Base-by-base conservation (phyloP, 1,284 basidiomycete species). In the Ganoderma boninense region DNA sequence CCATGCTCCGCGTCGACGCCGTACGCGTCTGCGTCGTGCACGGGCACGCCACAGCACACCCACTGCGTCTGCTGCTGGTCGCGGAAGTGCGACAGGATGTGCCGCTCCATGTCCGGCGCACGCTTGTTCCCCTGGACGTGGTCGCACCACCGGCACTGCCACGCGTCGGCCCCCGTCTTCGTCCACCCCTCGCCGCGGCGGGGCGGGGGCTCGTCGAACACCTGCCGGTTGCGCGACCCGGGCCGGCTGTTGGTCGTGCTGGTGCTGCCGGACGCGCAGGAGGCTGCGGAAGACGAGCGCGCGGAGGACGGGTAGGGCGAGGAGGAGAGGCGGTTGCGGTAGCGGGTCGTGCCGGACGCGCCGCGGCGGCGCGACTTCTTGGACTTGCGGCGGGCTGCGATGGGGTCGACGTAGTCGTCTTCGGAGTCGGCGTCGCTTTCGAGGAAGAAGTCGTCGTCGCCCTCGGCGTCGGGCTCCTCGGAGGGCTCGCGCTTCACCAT, bases 41-140 rank as follows among this genome's bases (percentile, higher is more conserved):
- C 35, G 16, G 76, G 77, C 6, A 78, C 71, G 13, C 78, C 78
- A 35, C 76, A 76, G 71, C 78, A 79, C 32, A 77, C 67, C 72
- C 71, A 77, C 62, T 71, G 67, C 64, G 65, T 38, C 43, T 70
- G 62, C 32, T 61, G 54, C 63, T 26, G 49, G 43, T 59, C 29
- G 56, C 71, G 71, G 69, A 69, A 72, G 65, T 79, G 79, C 52
- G 75, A 76, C 18, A 60, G 63, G 61, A 78, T 72, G 70, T 79
- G 79, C 16, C 79, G 77, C 59, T 69, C 69, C 68, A 79, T 74
- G 73, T 79, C 79, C 6, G 78, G 76, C 56, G 59, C 64, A 32
- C 79, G 79, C 52, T 62, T 61, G 69, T 77, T 79, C 44, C 29
- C 46, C 72, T 78, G 79, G 14, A 69, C 46, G 62, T 70, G 74